Percentiles rank a stretch among this genome's conserved stretches.
Conservation (phyloP, 164 flowering plant species). For the Macadamia tetraphylla region DNA sequence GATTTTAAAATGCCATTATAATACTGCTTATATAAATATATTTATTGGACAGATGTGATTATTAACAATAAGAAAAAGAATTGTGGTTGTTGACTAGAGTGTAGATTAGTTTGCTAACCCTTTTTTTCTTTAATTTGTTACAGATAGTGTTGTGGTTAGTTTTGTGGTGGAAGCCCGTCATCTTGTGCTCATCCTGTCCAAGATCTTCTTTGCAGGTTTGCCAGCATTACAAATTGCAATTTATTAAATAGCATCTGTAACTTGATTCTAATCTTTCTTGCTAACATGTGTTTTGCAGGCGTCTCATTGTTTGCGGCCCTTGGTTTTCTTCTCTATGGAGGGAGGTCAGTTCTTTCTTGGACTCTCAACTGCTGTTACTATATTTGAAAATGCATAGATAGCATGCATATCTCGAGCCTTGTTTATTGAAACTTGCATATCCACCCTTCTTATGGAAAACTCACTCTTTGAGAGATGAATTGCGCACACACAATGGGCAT, state of each 20-base stretch:
- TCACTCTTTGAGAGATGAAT: too few species aligned
- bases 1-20: too few species aligned
- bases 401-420: background rate
- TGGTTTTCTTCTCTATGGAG: constrained; percentile 93
- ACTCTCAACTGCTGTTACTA: background rate
- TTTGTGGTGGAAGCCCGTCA: constrained; percentile 82
- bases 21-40: too few species aligned
- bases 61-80: background rate
- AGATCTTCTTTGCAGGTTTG: constrained; percentile 85
- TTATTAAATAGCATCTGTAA: background rate
- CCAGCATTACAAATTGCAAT: background rate
- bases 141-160: constrained; percentile 90
- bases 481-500: too few species aligned
- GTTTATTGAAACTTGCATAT: background rate
- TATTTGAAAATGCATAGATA: background rate
- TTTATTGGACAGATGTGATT: background rate
- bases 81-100: background rate
- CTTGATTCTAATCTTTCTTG: background rate
- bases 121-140: constrained; percentile 11
- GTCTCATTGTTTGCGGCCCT: constrained; percentile 91
- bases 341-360: constrained; percentile 47
- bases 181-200: constrained; percentile 49
- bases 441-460: too few species aligned
- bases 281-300: constrained; percentile 39
- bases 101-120: background rate